phyloP scores from a whole-genome alignment of 331 rosid species.

The Saraca asoca region DNA sequence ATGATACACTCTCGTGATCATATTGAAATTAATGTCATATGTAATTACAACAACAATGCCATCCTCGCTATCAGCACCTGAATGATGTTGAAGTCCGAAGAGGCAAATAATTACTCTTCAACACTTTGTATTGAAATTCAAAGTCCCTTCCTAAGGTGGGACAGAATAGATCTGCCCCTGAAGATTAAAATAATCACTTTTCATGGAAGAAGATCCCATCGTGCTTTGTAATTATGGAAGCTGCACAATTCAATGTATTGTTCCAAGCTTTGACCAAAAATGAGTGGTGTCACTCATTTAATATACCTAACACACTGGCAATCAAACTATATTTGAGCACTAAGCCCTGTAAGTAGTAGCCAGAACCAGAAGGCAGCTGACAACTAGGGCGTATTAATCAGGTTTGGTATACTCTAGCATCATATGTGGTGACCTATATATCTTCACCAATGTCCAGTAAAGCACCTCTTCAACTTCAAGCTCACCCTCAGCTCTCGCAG shows the following conservation, averaged over 20 bases:
- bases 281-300: background rate
- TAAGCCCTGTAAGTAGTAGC: constrained; percentile 31
- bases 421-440: constrained; percentile 97
- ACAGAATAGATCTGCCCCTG: too few relatives aligned
- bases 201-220: background rate
- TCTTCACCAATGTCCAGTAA: constrained; percentile 95
- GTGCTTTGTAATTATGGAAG: background rate
- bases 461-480: constrained; percentile 95
- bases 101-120: background rate
- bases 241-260: background rate
- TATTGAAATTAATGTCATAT: constrained; percentile 11
- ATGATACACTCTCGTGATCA: constrained; percentile 20
- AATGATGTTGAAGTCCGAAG: constrained; percentile 1
- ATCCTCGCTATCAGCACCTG: constrained; percentile 7
- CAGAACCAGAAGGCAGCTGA: constrained; percentile 27
- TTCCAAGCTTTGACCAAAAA: constrained; percentile 13
- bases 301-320: constrained; percentile 15
- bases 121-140: background rate
- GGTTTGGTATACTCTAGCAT: constrained; percentile 91
- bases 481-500: constrained; percentile 99
- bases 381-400: constrained; percentile 46
- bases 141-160: too few relatives aligned
- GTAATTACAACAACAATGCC: constrained; percentile 16
- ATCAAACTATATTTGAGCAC: constrained; percentile 33
- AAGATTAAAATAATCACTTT: background rate